Evolutionary conservation across 192 early-diverging fungal genomes (phyloP), one percentile per base, ranked within the genome.

Genomic region (Podila horticola): DNA sequence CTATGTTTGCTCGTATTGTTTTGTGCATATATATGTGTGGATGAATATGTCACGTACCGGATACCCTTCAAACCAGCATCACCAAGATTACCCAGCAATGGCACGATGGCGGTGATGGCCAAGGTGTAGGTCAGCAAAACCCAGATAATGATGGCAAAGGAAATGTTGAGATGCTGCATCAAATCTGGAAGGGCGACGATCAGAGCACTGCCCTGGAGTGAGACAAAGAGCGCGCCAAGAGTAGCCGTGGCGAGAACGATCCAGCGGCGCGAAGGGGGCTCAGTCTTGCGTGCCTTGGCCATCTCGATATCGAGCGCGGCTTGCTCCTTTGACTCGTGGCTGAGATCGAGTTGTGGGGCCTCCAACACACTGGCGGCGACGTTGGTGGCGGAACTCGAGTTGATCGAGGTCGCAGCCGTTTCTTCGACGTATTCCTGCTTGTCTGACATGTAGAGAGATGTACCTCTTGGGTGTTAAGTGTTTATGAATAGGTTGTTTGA

Each of bases 1-100:
- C 33, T 34, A 48, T 6, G 34, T 12, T 20, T 26, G 2, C 4
- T 36, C 5, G 20, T n/a, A n/a, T n/a, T 7, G 36, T 69, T 61
- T 12, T 57, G 29, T n/a, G 1, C 29, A n/a, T n/a, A n/a, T n/a
- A n/a, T n/a, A n/a, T n/a, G 13, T n/a, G 24, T 50, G 33, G n/a
- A n/a, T n/a, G n/a, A n/a, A n/a, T n/a, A 13, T 22, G 36, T 45
- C 17, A 72, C 69, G 22, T 72, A 79, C 76, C 76, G 76, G 65
- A 79, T 72, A 22, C 97, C 97, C 67, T 92, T 89, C 85, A 99
- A 89, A 22, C 92, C 90, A n/a, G 74, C 76, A 52, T 79, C 76
- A 22, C 76, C 76, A 59, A 79, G 49, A 38, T 68, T 72, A 26
- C 76, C 76, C 31, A 79, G 45, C 5, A 79, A 36, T 2, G 76